Evolutionary conservation across 495 filamentous ascomycete species (phyloP).

Genomic region (Acidiella bohemica): DNA sequence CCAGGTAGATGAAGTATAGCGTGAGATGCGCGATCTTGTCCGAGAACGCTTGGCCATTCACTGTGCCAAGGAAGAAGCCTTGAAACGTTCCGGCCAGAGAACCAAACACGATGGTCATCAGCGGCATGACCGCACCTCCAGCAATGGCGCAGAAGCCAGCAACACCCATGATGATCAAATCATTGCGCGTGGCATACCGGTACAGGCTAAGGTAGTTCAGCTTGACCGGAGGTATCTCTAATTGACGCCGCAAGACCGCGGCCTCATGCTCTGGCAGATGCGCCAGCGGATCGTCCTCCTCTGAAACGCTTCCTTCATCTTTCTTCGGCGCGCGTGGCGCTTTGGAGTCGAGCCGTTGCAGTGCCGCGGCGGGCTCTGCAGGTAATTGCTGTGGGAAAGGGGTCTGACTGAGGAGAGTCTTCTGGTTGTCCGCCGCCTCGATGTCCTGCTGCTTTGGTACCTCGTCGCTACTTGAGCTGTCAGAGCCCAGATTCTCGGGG

Average conservation of each 20-base stretch:
- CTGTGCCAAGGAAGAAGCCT: slow-evolving; percentile 40
- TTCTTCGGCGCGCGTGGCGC: slow-evolving; percentile 14
- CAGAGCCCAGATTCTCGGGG: slow-evolving; percentile 16
- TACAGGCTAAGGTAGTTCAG: slow-evolving; percentile 56
- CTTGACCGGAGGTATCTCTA: slow-evolving; percentile 52
- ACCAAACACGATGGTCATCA: slow-evolving; percentile 77
- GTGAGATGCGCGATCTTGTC: slow-evolving; percentile 49
- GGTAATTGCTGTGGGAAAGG: slow-evolving; percentile 18
- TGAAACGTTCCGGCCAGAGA: slow-evolving; percentile 61
- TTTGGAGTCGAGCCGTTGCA: slow-evolving; percentile 40
- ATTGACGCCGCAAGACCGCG: slow-evolving; percentile 53
- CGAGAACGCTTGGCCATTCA: slow-evolving; percentile 43
- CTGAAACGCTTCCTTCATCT: slow-evolving; percentile 7
- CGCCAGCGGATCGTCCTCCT: slow-evolving; percentile 31
- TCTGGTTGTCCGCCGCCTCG: slow-evolving; percentile 14
- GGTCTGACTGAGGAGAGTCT: slow-evolving; percentile 17
- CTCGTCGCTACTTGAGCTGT: slow-evolving; percentile 19
- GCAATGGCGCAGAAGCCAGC: slow-evolving; percentile 55
- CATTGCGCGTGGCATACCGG: slow-evolving; percentile 64
- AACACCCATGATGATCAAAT: slow-evolving; percentile 58
- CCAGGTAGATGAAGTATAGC: slow-evolving; percentile 84
- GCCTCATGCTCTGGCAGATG: slow-evolving; percentile 53
- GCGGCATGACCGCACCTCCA: slow-evolving; percentile 66
- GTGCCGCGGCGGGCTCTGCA: slow-evolving; percentile 9
- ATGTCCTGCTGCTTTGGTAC: slow-evolving; percentile 2